phyloP scores from a whole-genome alignment of 192 early-diverging fungal species.

The Coemansia sp. region DNA sequence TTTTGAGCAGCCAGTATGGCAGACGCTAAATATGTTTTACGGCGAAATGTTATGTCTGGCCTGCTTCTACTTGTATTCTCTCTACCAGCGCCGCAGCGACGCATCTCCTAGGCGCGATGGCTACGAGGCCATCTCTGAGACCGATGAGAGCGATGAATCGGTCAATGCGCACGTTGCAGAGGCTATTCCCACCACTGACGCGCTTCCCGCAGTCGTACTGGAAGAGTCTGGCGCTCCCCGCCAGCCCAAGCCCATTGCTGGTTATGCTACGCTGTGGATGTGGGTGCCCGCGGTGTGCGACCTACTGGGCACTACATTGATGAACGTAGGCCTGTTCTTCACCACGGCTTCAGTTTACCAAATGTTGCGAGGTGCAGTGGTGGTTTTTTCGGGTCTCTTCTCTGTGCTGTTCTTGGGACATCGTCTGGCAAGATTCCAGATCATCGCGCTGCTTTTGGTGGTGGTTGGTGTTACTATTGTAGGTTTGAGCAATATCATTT shows the following conservation, averaged over 20 bases:
- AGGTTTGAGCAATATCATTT: constrained; percentile 67
- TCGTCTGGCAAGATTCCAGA: constrained; percentile 74
- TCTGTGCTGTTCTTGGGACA: constrained; percentile 83
- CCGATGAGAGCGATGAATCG: constrained; percentile 15
- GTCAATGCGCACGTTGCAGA: constrained; percentile 13
- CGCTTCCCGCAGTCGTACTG: constrained; percentile 14
- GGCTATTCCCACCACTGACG: constrained; percentile 37
- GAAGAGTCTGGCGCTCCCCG: constrained; percentile 3
- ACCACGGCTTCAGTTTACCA: constrained; percentile 90
- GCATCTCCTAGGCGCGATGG: constrained; percentile 13
- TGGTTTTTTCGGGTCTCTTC: constrained; percentile 92
- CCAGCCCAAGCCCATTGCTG: constrained; percentile 55
- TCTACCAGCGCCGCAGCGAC: constrained; percentile 27
- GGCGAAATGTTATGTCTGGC: constrained; percentile 85
- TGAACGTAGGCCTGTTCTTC: constrained; percentile 97
- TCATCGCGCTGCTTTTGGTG: constrained; percentile 80
- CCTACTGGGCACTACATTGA: constrained; percentile 77
- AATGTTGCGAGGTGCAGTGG: constrained; percentile 95
- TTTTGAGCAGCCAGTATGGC: constrained; percentile 98
- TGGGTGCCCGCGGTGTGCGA: constrained; percentile 74
- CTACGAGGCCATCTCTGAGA: constrained; percentile 39
- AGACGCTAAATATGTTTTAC: constrained; percentile 97
- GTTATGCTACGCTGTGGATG: constrained; percentile 59
- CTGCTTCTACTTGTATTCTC: constrained; percentile 60
- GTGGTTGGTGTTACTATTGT: constrained; percentile 89